Conservation (phyloP, 176 grass and related monocot genomes). For the Alloteropsis semialata region DNA sequence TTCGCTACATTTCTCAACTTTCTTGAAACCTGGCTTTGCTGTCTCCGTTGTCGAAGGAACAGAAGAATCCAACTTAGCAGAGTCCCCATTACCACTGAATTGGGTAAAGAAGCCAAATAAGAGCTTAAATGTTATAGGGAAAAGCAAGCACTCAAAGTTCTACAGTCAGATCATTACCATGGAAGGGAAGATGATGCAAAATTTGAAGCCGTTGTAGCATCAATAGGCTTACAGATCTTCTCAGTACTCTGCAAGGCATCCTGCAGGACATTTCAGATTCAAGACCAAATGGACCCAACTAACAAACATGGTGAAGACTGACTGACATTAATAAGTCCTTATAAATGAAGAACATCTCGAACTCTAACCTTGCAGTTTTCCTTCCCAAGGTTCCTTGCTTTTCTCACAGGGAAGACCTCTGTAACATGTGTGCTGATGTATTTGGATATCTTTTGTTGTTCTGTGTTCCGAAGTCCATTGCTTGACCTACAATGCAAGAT, state of each 20-base stretch:
- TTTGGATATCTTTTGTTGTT: slow-evolving; percentile 59
- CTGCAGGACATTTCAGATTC: no score
- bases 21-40: no score
- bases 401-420: slow-evolving; percentile 73
- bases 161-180: slow-evolving; percentile 37
- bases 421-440: slow-evolving; percentile 74
- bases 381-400: slow-evolving; percentile 65
- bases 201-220: slow-evolving; percentile 20
- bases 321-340: background rate
- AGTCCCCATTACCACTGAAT: no score
- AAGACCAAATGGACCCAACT: background rate
- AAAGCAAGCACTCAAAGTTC: background rate
- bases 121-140: no score
- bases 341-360: background rate
- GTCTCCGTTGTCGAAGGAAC: no score
- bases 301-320: background rate
- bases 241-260: no score
- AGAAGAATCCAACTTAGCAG: no score
- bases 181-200: slow-evolving; percentile 19
- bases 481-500: no score
- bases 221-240: slow-evolving; percentile 24
- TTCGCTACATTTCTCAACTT: no score
- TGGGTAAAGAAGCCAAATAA: no score
- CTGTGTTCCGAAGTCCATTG: slow-evolving; percentile 36
- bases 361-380: no score